A percentile compares a stretch with the other conserved stretches of the same genome.
These are phyloP conservation scores for Neopestalotiopsis clavispora DNA, from an alignment of 2,329 filamentous ascomycete genomes.

Conservation along the genomic window DNA sequence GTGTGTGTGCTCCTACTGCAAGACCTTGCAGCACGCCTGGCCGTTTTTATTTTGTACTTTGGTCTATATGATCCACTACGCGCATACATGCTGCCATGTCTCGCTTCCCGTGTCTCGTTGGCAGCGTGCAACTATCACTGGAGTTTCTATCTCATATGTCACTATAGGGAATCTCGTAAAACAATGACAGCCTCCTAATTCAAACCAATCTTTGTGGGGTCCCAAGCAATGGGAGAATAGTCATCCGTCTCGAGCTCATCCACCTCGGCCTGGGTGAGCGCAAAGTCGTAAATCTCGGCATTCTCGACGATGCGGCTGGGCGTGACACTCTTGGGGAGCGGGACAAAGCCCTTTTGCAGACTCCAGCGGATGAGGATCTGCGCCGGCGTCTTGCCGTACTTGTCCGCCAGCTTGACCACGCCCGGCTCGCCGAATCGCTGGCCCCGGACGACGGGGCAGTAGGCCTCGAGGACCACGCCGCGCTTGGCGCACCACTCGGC, in stretches of 20 bases:
- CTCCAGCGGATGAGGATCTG: constrained; percentile 84
- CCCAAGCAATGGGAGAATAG: constrained; percentile 62
- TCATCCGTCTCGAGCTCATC: constrained; percentile 53
- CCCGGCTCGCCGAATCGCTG: constrained; percentile 72
- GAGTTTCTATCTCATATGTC: not conserved
- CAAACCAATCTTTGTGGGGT: constrained; percentile 54
- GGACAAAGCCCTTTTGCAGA: constrained; percentile 77
- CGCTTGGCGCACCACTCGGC: constrained; percentile 74
- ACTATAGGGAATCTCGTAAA: not conserved
- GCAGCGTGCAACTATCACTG: not conserved
- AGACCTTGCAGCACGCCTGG: not conserved
- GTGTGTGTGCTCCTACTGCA: not conserved
- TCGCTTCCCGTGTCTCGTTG: not conserved
- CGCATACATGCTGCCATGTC: not conserved
- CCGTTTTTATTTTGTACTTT: not conserved
- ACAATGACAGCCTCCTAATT: constrained; percentile 23
- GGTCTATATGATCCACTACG: not conserved
- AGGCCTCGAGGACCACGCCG: constrained; percentile 67
- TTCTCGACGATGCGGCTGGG: constrained; percentile 71
- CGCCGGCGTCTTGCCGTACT: constrained; percentile 74
- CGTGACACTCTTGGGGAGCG: constrained; percentile 76
- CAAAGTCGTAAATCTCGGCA: constrained; percentile 58
- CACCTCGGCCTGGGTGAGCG: constrained; percentile 57
- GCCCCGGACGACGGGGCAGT: constrained; percentile 67
- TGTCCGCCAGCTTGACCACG: constrained; percentile 68